Evolutionary conservation across 768 basidiomycete species (phyloP).

Genomic region (Suillus lakei): DNA sequence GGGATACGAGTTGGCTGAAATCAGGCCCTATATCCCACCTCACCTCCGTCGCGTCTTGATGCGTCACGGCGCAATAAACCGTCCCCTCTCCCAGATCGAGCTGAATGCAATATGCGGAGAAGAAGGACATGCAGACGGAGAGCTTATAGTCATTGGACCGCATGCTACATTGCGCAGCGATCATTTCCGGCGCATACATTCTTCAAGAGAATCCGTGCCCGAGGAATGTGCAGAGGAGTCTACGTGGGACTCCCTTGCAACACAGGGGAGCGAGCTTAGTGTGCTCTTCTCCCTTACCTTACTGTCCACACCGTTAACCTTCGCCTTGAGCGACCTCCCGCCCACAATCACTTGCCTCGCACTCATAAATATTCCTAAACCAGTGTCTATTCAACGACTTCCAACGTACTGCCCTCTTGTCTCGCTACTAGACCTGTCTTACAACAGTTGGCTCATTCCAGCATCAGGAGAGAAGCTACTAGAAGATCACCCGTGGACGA

Average conservation of each 20-base stretch:
- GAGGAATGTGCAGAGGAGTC: conserved; percentile 6
- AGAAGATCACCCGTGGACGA: conserved; percentile 60
- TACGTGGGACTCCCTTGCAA: conserved; percentile 47
- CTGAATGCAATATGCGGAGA: conserved; percentile 55
- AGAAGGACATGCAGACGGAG: conserved; percentile 61
- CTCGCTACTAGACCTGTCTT: conserved; percentile 68
- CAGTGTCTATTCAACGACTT: conserved; percentile 59
- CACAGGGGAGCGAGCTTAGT: conserved; percentile 35
- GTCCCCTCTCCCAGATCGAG: conserved; percentile 55
- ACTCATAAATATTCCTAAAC: conserved; percentile 53
- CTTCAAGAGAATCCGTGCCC: background rate
- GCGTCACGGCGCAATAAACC: conserved; percentile 59
- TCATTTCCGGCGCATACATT: conserved; percentile 37
- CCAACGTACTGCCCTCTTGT: conserved; percentile 66
- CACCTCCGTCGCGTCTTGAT: conserved; percentile 66
- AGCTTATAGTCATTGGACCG: conserved; percentile 68
- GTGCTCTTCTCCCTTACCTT: conserved; percentile 54
- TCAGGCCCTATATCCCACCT: conserved; percentile 56
- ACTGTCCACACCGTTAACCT: conserved; percentile 51
- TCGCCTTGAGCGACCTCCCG: conserved; percentile 53
- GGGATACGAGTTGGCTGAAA: conserved; percentile 48
- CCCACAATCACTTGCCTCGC: conserved; percentile 68
- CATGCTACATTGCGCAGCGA: conserved; percentile 47
- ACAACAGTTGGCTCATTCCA: conserved; percentile 52
- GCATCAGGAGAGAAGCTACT: conserved; percentile 39